These are phyloP conservation scores for Turritis glabra DNA, from an alignment of 345 rosid genomes.

Conservation along the genomic window DNA sequence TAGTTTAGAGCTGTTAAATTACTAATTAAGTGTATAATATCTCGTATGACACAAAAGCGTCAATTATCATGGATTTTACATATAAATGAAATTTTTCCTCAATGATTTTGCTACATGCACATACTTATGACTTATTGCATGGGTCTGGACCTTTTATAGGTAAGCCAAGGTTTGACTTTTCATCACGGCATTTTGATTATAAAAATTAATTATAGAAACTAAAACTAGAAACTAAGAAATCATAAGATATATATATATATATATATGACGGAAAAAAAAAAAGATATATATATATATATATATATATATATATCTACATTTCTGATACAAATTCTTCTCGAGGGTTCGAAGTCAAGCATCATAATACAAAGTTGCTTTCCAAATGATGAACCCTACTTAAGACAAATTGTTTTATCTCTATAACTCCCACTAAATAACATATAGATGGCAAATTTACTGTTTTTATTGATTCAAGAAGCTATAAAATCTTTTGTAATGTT, in stretches of 20 bases:
- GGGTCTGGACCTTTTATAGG: not conserved
- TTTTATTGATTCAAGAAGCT: slow-evolving; percentile 24
- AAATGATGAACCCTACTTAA: slow-evolving; percentile 21
- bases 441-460: no score
- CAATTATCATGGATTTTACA: not conserved
- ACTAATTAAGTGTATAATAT: not conserved
- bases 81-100: not conserved
- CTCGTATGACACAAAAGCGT: not conserved
- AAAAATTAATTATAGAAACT: not conserved
- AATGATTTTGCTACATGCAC: not conserved
- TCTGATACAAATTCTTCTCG: slow-evolving; percentile 21
- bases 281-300: no score
- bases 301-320: slow-evolving; percentile 18
- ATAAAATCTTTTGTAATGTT: not conserved
- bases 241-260: not conserved
- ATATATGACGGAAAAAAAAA: no score
- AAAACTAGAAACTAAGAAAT: not conserved
- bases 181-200: not conserved
- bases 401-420: slow-evolving; percentile 19
- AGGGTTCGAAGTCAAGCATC: slow-evolving; percentile 22
- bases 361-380: slow-evolving; percentile 26
- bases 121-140: slow-evolving; percentile 5
- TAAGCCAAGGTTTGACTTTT: slow-evolving; percentile 5
- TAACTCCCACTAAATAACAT: not conserved
- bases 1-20: not conserved